Evolutionary conservation across 2,329 filamentous ascomycete genomes (phyloP), one percentile per base, ranked within the genome.

Genomic region (Cytospora schulzeri): DNA sequence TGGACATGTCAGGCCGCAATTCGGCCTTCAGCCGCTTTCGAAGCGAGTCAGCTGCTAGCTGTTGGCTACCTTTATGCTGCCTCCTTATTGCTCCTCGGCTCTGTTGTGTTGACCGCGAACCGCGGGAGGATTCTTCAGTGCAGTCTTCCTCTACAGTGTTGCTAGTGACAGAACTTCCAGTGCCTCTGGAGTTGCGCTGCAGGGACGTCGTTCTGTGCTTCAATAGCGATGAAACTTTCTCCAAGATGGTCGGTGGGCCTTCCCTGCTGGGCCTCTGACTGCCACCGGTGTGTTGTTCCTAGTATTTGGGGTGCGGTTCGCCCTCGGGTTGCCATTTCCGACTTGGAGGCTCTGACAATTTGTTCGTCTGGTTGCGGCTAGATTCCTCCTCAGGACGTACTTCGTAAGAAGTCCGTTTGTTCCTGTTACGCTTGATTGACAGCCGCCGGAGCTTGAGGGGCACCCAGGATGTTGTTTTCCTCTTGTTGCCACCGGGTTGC

Each of bases 11-110:
- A 41, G 51, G 29, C 35, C 60, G 22, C 11, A 60, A n/a, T 22
- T 56, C 60, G 14, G 64, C 57, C 45, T 41, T 55, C 15, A 63
- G 57, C 29, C 56, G 60, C 33, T 53, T 57, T 17, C 56, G 60
- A 38, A 60, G 33, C 15, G 51, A 57, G 1, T 60, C 45, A 2
- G 35, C 41, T 3, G 64, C 64, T 24, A 41, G 17, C 38, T 41
- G 17, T n/a, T 28, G 9, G 1, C 11, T 17, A 6, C 53, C 41
- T 28, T 50, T 24, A 12, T 38, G 12, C 24, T 59, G 45, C 15
- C 19, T 45, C 17, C 29, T 7, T 9, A 14, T 11, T 1, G 28
- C 38, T 15, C 35, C 50, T 26, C 11, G 38, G 9, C 4, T 35
- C 17, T 8, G 35, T 17, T 28, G 12, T 2, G n/a, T 45, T 8